These are phyloP conservation scores for Hyphodiscus hymeniophilus DNA, from an alignment of 495 filamentous ascomycete genomes.

Conservation along the genomic window DNA sequence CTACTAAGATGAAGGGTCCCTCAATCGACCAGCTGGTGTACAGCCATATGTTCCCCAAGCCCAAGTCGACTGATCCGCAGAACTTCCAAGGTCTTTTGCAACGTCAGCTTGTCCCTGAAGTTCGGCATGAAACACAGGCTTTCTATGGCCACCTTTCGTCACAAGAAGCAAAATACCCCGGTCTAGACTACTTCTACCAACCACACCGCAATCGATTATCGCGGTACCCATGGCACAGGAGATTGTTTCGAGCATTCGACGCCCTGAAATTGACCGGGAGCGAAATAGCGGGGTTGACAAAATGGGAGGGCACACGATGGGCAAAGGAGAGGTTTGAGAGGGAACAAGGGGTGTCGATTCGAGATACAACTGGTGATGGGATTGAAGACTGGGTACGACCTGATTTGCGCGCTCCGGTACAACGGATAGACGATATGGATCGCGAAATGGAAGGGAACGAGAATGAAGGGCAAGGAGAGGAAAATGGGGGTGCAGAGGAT, in stretches of 20 bases:
- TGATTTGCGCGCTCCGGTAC: slow-evolving; percentile 29
- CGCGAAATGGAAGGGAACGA: slow-evolving; percentile 29
- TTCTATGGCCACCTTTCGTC: slow-evolving; percentile 84
- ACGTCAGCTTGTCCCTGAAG: slow-evolving; percentile 73
- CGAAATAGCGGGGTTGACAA: slow-evolving; percentile 73
- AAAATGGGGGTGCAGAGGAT: neutral
- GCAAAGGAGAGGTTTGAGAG: slow-evolving; percentile 77
- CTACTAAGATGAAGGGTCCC: slow-evolving; percentile 39
- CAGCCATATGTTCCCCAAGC: slow-evolving; percentile 46
- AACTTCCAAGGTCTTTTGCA: slow-evolving; percentile 45
- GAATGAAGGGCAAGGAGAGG: neutral
- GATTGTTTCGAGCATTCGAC: slow-evolving; percentile 78
- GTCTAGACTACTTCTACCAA: slow-evolving; percentile 73
- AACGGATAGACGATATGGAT: slow-evolving; percentile 21
- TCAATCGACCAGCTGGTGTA: slow-evolving; percentile 46
- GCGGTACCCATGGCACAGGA: slow-evolving; percentile 72
- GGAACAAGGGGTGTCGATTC: slow-evolving; percentile 63
- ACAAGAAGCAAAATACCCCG: slow-evolving; percentile 83
- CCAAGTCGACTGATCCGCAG: slow-evolving; percentile 39
- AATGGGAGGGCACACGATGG: slow-evolving; percentile 92
- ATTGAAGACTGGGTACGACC: slow-evolving; percentile 47
- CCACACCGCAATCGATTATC: slow-evolving; percentile 78
- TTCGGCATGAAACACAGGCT: slow-evolving; percentile 71
- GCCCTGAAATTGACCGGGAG: slow-evolving; percentile 61
- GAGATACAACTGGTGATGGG: slow-evolving; percentile 69